Percentiles rank a stretch among this genome's conserved stretches.
phyloP scores from a whole-genome alignment of 495 filamentous ascomycete species.

The Penicillium pancosmium region DNA sequence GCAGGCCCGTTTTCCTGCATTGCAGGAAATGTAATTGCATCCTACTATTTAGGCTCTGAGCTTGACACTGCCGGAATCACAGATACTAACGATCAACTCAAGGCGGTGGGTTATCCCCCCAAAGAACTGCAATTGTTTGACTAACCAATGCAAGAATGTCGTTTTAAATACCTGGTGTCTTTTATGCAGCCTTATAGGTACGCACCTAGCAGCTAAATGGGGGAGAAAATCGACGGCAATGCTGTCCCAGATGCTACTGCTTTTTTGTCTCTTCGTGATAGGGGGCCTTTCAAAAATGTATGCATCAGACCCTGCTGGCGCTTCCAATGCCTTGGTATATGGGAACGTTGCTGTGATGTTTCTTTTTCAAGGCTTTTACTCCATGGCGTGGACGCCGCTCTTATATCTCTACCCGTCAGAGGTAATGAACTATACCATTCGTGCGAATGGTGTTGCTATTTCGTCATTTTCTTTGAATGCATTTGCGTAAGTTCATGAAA shows the following conservation, averaged over 20 bases:
- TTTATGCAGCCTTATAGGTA: slow-evolving; percentile 35
- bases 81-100: slow-evolving; percentile 40
- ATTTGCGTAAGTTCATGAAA: slow-evolving; percentile 37
- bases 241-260: slow-evolving; percentile 35
- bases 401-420: slow-evolving; percentile 61
- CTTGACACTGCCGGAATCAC: slow-evolving; percentile 52
- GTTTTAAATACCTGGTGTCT: slow-evolving; percentile 51
- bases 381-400: slow-evolving; percentile 62
- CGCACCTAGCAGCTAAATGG: slow-evolving; percentile 42
- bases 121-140: background rate
- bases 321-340: slow-evolving; percentile 40
- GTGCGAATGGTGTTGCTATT: slow-evolving; percentile 25
- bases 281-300: slow-evolving; percentile 53
- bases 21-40: slow-evolving; percentile 54
- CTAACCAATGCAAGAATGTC: slow-evolving; percentile 30
- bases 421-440: slow-evolving; percentile 41
- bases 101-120: slow-evolving; percentile 37
- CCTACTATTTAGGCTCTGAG: slow-evolving; percentile 50
- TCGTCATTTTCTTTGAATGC: slow-evolving; percentile 41
- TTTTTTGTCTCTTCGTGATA: slow-evolving; percentile 52
- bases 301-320: slow-evolving; percentile 38
- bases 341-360: slow-evolving; percentile 37
- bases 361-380: slow-evolving; percentile 63
- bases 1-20: slow-evolving; percentile 48
- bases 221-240: slow-evolving; percentile 48